Evolutionary conservation across 768 basidiomycete genomes (phyloP).

Genomic region (Multifurca ochricompacta): DNA sequence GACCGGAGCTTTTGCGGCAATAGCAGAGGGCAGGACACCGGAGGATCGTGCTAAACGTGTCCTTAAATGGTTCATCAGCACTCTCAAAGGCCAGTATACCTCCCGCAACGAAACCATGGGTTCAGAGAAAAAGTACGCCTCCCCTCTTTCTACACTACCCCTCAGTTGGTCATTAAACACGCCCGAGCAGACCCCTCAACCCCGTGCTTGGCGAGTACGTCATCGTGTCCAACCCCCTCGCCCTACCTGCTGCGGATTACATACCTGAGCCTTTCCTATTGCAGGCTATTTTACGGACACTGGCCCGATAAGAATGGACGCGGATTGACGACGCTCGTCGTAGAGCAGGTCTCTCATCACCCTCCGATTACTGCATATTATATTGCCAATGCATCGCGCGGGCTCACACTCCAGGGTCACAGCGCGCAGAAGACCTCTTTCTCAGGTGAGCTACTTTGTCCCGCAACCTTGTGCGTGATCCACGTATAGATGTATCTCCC

Average conservation of each 20-base stretch:
- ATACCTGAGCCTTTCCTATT: not conserved
- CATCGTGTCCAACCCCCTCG: not conserved
- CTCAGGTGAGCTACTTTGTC: constrained; percentile 42
- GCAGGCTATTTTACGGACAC: constrained; percentile 75
- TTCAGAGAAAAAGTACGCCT: constrained; percentile 87
- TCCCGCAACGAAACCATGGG: constrained; percentile 93
- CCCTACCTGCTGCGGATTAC: not conserved
- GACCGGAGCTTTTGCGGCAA: constrained; percentile 85
- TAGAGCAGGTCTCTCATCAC: constrained; percentile 97
- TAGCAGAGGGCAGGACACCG: constrained; percentile 65
- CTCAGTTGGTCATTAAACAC: not conserved
- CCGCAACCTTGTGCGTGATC: not conserved
- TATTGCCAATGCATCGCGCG: constrained; percentile 75
- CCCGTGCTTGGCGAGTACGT: constrained; percentile 89
- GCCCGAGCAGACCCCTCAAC: constrained; percentile 68
- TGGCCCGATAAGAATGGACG: constrained; percentile 72
- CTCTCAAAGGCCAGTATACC: constrained; percentile 92
- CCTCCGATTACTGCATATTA: constrained; percentile 82
- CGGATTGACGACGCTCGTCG: constrained; percentile 75
- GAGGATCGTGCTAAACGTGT: constrained; percentile 74
- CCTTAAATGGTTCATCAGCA: constrained; percentile 95
- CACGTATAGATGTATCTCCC: not conserved
- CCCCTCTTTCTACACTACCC: not conserved
- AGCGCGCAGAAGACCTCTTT: constrained; percentile 96
- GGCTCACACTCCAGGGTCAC: constrained; percentile 73